Conservation (phyloP, 768 basidiomycete species). For the Cystoderma amianthinum region DNA sequence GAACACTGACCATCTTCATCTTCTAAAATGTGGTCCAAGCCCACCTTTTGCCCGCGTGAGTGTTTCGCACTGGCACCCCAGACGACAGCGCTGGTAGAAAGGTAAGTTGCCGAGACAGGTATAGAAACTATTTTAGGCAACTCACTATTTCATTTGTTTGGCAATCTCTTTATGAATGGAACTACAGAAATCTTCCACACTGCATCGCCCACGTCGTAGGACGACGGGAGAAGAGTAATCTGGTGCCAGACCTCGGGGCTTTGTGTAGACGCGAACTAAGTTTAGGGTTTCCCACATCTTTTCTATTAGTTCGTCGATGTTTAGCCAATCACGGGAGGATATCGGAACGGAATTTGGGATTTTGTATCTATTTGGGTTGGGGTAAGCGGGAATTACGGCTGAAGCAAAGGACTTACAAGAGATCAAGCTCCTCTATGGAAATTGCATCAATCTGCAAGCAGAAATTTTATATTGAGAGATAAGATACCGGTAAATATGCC, state of each 20-base stretch:
- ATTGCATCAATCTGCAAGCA: conserved; percentile 85
- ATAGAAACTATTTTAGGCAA: conserved; percentile 2
- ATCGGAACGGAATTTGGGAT: conserved; percentile 95
- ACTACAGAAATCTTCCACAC: conserved; percentile 87
- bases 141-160: conserved; percentile 95
- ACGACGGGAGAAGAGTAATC: conserved; percentile 93
- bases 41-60: conserved; percentile 91
- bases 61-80: conserved; percentile 99
- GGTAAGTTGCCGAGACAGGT: conserved; percentile 1
- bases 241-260: conserved; percentile 85
- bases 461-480: conserved; percentile 4
- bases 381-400: conserved; percentile 1
- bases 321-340: conserved; percentile 92
- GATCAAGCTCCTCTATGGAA: conserved; percentile 95
- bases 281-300: conserved; percentile 92
- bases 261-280: conserved; percentile 94
- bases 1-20: conserved; percentile 74
- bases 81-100: conserved; percentile 62
- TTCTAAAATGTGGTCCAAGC: conserved; percentile 77
- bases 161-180: conserved; percentile 96
- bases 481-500: conserved; percentile 2
- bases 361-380: conserved; percentile 51
- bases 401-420: conserved; percentile 45
- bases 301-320: conserved; percentile 89
- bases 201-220: conserved; percentile 53